These are phyloP conservation scores for Penicillium subrubescens DNA, from an alignment of 495 filamentous ascomycete species.

Conservation along the genomic window DNA sequence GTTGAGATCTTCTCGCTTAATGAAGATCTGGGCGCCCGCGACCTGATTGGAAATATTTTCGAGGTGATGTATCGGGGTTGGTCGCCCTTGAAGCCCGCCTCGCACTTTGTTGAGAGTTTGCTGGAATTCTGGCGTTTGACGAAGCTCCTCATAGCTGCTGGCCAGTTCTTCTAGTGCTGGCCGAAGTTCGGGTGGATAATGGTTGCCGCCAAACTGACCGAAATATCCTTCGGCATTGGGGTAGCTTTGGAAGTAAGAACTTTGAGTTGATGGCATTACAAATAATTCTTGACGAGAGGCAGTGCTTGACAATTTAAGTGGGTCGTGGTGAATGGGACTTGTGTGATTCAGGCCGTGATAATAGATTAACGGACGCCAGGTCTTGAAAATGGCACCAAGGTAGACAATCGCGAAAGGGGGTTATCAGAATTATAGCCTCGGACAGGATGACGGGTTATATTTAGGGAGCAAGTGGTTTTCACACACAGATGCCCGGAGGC, in stretches of 20 bases:
- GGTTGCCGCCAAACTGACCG: conserved; percentile 25
- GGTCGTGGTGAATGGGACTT: background rate
- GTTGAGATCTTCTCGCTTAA: conserved; percentile 94
- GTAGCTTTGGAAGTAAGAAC: conserved; percentile 3
- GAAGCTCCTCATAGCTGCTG: conserved; percentile 7
- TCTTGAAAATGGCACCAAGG: background rate
- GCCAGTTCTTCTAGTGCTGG: conserved; percentile 21
- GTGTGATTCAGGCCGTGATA: no score
- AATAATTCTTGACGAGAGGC: background rate
- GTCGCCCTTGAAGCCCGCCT: conserved; percentile 22
- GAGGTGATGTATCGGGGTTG: conserved; percentile 19
- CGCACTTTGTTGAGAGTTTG: conserved; percentile 13
- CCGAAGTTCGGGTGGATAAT: conserved; percentile 20
- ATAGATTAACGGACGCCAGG: background rate
- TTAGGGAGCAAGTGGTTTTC: background rate
- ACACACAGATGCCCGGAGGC: background rate
- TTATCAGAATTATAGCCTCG: background rate
- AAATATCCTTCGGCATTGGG: conserved; percentile 23
- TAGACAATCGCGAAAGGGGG: background rate
- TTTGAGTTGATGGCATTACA: background rate
- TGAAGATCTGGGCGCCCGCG: conserved; percentile 84
- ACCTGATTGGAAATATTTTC: conserved; percentile 13
- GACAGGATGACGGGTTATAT: background rate
- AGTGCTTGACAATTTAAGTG: background rate
- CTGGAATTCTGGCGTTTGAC: conserved; percentile 11